Base-by-base conservation (phyloP, 2,329 filamentous ascomycete genomes). In the Trichophyton equinum region DNA sequence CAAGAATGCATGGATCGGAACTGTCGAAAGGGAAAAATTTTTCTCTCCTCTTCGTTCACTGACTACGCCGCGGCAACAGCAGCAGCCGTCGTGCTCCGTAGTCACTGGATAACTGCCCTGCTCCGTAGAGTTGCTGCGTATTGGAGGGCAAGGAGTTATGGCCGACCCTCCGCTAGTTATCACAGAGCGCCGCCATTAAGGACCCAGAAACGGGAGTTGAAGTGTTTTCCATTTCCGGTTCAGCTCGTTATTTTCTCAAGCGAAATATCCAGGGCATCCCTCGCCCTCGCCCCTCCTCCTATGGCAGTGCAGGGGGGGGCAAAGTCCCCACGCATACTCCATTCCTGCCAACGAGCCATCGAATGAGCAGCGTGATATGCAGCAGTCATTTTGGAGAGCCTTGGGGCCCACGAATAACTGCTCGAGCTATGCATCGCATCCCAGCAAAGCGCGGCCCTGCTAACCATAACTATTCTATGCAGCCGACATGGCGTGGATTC, bases 401-500 rank as follows among this genome's bases (percentile, higher is more conserved):
- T 25, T 51, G 8, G 40, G 46, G 46, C 46, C 46, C 46, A 51
- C 46, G 46, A 51, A 51, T 51, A 51, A 27, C 51, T 55, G 51
- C 27, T n/a, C n/a, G 20, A 36, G 51, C 15, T 33, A 36, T 55
- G 51, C 51, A 55, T 55, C 15, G 22, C 22, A 33, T 20, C 51
- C 30, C n/a, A 51, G 46, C 46, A 51, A 47, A 51, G 46, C 20
- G 46, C 46, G 46, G 51, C 4, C 51, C 30, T 55, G 51, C 51
- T 55, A 36, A 33, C 51, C 51, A 4, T 27, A 55, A 55, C 51
- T 22, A 36, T 55, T 55, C 51, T 36, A 25, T 55, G 51, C 51
- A 36, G 51, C 51, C 51, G 51, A 20, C 27, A 33, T 55, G 51
- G 51, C 51, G 51, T 55, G 51, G 51, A 20, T 55, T 55, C 33